A percentile compares a stretch with the other conserved stretches of the same genome.
phyloP scores from a whole-genome alignment of 768 basidiomycete species.

The Phaffia tasmanica region DNA sequence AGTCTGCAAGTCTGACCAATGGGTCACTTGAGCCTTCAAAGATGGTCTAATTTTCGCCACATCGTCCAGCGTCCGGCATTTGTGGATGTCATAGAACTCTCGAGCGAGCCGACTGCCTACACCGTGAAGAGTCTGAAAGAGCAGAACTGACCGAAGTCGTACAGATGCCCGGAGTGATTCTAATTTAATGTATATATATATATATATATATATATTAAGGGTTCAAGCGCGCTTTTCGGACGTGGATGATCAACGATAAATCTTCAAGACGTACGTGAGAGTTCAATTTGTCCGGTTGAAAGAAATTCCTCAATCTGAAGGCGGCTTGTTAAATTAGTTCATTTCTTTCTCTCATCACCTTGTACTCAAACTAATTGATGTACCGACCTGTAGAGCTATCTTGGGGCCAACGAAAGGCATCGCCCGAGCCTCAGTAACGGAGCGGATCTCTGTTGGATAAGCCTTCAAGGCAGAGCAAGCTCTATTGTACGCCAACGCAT shows the following conservation, averaged over 20 bases:
- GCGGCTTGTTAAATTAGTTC: too few species aligned
- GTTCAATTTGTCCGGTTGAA: background rate
- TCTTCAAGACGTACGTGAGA: background rate
- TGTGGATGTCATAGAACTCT: constrained; percentile 49
- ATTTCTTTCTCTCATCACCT: too few species aligned
- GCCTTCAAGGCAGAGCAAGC: constrained; percentile 35
- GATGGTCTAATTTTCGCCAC: constrained; percentile 42
- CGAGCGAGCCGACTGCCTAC: constrained; percentile 63
- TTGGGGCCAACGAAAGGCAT: constrained; percentile 42
- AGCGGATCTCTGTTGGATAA: constrained; percentile 36
- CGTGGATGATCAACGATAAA: too few species aligned
- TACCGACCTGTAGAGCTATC: constrained; percentile 36
- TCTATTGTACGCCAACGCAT: constrained; percentile 39
- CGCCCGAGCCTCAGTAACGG: constrained; percentile 25
- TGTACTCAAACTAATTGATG: too few species aligned
- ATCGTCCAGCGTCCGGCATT: constrained; percentile 57
- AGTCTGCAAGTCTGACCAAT: constrained; percentile 46
- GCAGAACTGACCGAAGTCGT: constrained; percentile 50
- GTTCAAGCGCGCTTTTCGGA: too few species aligned
- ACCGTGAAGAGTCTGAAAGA: constrained; percentile 57
- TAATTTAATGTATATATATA: constrained; percentile 29
- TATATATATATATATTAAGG: too few species aligned
- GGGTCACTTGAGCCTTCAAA: constrained; percentile 48
- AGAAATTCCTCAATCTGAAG: constrained; percentile 54
- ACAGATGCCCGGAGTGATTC: constrained; percentile 44